Conservation (phyloP, 2,329 filamentous ascomycete species). For the Ophiosphaerella narmari region DNA sequence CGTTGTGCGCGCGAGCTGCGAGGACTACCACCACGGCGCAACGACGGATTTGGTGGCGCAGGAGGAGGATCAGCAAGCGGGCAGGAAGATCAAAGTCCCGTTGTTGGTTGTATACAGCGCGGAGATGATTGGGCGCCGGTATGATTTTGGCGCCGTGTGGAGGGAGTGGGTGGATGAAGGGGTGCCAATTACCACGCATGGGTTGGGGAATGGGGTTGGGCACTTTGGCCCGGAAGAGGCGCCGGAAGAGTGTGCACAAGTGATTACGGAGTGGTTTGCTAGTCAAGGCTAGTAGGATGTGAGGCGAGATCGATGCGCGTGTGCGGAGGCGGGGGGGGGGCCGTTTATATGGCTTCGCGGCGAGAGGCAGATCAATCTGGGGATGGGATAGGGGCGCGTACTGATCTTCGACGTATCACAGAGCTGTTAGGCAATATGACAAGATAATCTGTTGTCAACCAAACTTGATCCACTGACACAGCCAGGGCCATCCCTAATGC, state of each 20-base stretch:
- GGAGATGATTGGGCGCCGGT: constrained; percentile 55
- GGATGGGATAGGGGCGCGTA: too few relatives aligned
- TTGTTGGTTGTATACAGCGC: constrained; percentile 58
- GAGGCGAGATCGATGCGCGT: background rate
- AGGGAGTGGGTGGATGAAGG: constrained; percentile 49
- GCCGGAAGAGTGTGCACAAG: constrained; percentile 53
- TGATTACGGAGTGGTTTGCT: constrained; percentile 42
- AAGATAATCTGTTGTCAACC: too few relatives aligned
- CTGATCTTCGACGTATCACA: too few relatives aligned
- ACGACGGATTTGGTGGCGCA: constrained; percentile 59
- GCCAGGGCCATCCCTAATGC: too few relatives aligned
- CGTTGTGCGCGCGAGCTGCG: constrained; percentile 56
- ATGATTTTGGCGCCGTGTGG: constrained; percentile 59
- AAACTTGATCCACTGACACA: too few relatives aligned
- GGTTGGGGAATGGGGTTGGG: constrained; percentile 54
- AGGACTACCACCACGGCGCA: constrained; percentile 61
- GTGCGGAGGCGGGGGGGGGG: too few relatives aligned
- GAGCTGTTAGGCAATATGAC: too few relatives aligned
- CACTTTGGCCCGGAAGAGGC: constrained; percentile 63
- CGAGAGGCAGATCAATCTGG: too few relatives aligned
- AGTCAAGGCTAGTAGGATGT: constrained; percentile 2
- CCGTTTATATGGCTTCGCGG: too few relatives aligned
- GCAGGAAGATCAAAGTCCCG: constrained; percentile 53
- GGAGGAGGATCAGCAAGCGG: constrained; percentile 50
- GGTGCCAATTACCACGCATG: constrained; percentile 56